These are phyloP conservation scores for Penicillium tannophilum DNA, from an alignment of 495 filamentous ascomycete species.

Conservation along the genomic window DNA sequence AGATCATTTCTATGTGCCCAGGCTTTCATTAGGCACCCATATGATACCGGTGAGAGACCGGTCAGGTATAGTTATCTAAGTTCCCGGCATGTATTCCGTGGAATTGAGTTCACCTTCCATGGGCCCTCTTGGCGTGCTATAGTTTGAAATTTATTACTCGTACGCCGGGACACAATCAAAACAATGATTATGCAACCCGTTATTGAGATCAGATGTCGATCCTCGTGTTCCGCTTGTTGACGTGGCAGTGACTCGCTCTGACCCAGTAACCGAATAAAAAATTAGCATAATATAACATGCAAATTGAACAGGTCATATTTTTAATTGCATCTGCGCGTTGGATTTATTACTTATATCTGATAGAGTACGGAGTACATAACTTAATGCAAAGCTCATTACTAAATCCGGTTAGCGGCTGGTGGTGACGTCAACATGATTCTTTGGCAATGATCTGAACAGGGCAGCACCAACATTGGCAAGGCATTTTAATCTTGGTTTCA, in stretches of 20 bases:
- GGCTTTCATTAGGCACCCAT: constrained; percentile 7
- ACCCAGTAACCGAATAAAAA: neutral
- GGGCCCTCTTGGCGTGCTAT: neutral
- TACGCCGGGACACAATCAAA: constrained; percentile 6
- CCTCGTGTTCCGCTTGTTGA: constrained; percentile 23
- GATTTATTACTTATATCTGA: neutral
- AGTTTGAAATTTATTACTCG: neutral
- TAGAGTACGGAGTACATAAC: neutral
- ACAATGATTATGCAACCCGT: constrained; percentile 11
- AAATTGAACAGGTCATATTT: constrained; percentile 2
- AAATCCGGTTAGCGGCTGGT: constrained; percentile 19
- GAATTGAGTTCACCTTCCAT: constrained; percentile 6
- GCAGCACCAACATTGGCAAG: constrained; percentile 8
- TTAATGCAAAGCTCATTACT: constrained; percentile 21
- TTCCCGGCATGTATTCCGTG: neutral
- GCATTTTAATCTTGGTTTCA: neutral
- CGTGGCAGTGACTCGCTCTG: constrained; percentile 27
- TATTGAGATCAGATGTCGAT: constrained; percentile 12
- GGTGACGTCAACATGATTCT: constrained; percentile 44
- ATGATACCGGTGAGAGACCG: neutral
- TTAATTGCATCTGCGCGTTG: neutral
- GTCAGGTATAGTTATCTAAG: neutral
- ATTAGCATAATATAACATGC: neutral
- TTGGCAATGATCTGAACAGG: constrained; percentile 17
- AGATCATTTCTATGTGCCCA: neutral